Evolutionary conservation across 345 rosid genomes (phyloP).

Genomic region (Iberis pinnata): DNA sequence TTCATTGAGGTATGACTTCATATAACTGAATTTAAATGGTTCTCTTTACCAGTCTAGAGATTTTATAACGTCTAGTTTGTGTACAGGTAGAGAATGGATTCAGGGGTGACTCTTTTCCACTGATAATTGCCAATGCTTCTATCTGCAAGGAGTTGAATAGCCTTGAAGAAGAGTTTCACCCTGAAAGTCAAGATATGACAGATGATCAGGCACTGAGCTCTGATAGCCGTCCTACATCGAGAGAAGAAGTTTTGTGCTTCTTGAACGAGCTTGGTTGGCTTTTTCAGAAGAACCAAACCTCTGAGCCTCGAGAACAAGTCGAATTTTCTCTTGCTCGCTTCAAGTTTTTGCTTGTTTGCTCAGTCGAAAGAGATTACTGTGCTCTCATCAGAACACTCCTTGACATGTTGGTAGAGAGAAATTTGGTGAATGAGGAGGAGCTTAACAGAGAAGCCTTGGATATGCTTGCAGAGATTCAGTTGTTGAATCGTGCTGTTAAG

Average conservation of each 20-base stretch:
- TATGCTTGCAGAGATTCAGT: conserved; percentile 57
- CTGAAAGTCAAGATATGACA: conserved; percentile 30
- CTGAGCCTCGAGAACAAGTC: conserved; percentile 28
- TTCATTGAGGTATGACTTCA: conserved; percentile 66
- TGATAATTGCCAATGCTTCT: conserved; percentile 68
- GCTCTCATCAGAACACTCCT: conserved; percentile 52
- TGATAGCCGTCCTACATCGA: conserved; percentile 38
- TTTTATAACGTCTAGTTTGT: conserved; percentile 10
- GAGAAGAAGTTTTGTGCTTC: conserved; percentile 62
- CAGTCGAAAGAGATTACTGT: conserved; percentile 72
- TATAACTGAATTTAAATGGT: not conserved
- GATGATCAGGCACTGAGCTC: conserved; percentile 40
- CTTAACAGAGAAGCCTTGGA: conserved; percentile 44
- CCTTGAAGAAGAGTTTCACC: conserved; percentile 62
- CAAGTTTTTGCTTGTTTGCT: conserved; percentile 59
- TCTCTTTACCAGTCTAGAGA: not conserved
- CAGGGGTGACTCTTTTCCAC: conserved; percentile 73
- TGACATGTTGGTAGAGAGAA: conserved; percentile 55
- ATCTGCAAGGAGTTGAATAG: conserved; percentile 72
- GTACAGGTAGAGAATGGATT: conserved; percentile 83
- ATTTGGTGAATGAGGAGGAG: conserved; percentile 32
- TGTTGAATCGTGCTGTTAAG: conserved; percentile 68
- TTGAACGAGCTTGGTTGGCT: conserved; percentile 95
- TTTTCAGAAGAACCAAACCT: conserved; percentile 50
- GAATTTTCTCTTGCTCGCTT: conserved; percentile 53